Conservation (phyloP, 208 protist species). For the Herpetomonas samuelpessoai region DNA sequence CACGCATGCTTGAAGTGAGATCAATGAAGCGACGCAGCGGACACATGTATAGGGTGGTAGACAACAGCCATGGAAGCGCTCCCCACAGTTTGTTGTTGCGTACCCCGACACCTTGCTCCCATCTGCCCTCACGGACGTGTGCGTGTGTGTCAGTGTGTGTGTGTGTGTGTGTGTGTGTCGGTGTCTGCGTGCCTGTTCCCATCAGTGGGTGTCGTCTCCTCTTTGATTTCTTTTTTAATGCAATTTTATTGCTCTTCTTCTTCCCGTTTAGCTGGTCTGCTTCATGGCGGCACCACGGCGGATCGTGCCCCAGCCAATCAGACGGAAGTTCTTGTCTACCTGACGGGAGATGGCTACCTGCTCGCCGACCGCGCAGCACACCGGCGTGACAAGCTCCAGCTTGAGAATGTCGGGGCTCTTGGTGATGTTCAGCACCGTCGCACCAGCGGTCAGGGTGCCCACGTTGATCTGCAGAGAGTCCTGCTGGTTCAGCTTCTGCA, state of each 20-base stretch:
- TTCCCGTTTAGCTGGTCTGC: slow-evolving; percentile 27
- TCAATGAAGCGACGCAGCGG: no score
- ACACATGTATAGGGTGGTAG: no score
- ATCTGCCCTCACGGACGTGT: no score
- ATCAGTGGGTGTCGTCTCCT: neutral
- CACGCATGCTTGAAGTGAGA: no score
- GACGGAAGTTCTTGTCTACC: slow-evolving; percentile 97
- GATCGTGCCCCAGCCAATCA: slow-evolving; percentile 95
- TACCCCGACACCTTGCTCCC: no score
- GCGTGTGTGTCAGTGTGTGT: slow-evolving; percentile 3
- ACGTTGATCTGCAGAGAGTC: slow-evolving; percentile 99
- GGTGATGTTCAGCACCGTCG: slow-evolving; percentile 93
- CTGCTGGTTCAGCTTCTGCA: slow-evolving; percentile 94
- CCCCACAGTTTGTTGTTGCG: no score
- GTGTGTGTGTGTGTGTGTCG: no score
- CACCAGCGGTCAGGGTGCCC: slow-evolving; percentile 98
- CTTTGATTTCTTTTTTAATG: slow-evolving; percentile 37
- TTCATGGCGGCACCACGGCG: slow-evolving; percentile 75
- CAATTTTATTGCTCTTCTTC: slow-evolving; percentile 18
- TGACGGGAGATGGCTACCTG: slow-evolving; percentile 97
- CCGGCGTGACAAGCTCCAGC: slow-evolving; percentile 95
- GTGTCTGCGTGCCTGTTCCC: slow-evolving; percentile 7
- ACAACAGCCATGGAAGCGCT: no score
- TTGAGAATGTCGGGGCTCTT: slow-evolving; percentile 94
- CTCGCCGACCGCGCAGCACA: slow-evolving; percentile 96